Conservation (phyloP, 2,329 filamentous ascomycete genomes). For the Aspergillus brasiliensis region DNA sequence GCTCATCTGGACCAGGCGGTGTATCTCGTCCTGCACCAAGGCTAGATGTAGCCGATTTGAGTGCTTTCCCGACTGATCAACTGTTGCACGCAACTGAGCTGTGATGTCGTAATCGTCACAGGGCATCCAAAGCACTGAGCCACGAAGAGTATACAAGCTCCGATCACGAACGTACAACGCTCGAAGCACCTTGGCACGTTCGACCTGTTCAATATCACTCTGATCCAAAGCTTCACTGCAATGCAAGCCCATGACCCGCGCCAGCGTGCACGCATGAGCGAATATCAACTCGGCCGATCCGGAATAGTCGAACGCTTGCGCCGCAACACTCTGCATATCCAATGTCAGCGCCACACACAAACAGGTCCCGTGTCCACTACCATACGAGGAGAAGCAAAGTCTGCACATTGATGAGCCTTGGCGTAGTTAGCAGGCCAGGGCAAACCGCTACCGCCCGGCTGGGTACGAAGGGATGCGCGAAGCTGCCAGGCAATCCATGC, state of each 20-base stretch:
- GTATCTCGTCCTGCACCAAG: slow-evolving; percentile 5
- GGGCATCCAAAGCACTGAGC: slow-evolving; percentile 5
- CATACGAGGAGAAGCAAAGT: slow-evolving; percentile 11
- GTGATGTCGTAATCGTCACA: neutral
- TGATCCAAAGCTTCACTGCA: neutral
- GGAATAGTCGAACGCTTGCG: slow-evolving; percentile 3
- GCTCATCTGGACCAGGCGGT: neutral
- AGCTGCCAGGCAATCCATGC: neutral
- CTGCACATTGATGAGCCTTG: slow-evolving; percentile 6
- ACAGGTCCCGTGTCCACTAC: too few relatives aligned
- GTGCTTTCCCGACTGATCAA: neutral
- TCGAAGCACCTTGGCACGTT: slow-evolving; percentile 3
- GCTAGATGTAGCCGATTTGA: neutral
- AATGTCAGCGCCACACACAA: too few relatives aligned
- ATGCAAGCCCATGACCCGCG: slow-evolving; percentile 1
- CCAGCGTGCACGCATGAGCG: slow-evolving; percentile 10
- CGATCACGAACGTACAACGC: slow-evolving; percentile 7
- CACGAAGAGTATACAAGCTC: neutral
- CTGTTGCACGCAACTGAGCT: neutral
- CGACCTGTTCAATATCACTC: neutral
- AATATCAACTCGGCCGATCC: slow-evolving; percentile 12
- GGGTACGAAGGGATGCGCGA: slow-evolving; percentile 5
- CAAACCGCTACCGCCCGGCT: slow-evolving; percentile 1
- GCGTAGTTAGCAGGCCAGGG: slow-evolving; percentile 4
- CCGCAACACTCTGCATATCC: slow-evolving; percentile 6